phyloP scores from a whole-genome alignment of 352 stramenopile species.

The Pythium folliculosum region DNA sequence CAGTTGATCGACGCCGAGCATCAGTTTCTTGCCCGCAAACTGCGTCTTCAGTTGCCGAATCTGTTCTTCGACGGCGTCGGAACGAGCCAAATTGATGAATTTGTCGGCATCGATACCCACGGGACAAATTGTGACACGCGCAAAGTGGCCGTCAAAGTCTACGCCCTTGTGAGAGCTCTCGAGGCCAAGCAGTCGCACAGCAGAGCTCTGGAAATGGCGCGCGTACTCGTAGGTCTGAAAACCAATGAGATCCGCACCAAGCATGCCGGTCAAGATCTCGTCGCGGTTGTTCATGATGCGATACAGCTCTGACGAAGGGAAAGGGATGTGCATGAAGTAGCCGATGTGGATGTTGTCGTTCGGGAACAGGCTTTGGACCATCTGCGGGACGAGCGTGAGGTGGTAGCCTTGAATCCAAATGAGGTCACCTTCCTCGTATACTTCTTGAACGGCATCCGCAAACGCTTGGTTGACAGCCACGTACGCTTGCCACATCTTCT shows the following conservation, averaged over 20 bases:
- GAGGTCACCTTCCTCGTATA: slow-evolving; percentile 89
- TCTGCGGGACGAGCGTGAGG: slow-evolving; percentile 87
- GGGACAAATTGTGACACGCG: slow-evolving; percentile 83
- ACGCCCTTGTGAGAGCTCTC: slow-evolving; percentile 89
- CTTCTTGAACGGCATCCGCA: slow-evolving; percentile 82
- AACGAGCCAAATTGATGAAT: slow-evolving; percentile 66
- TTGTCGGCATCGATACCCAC: slow-evolving; percentile 87
- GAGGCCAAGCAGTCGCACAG: slow-evolving; percentile 81
- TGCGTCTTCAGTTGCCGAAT: slow-evolving; percentile 58
- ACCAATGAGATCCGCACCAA: slow-evolving; percentile 87
- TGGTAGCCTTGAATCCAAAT: slow-evolving; percentile 93
- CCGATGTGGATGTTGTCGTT: slow-evolving; percentile 90
- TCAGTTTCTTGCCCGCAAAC: slow-evolving; percentile 85
- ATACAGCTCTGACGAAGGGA: slow-evolving; percentile 89
- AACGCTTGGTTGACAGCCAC: slow-evolving; percentile 87
- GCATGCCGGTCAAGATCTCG: slow-evolving; percentile 85
- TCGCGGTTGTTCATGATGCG: slow-evolving; percentile 89
- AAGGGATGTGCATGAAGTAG: slow-evolving; percentile 91
- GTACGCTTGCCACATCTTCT: slow-evolving; percentile 91
- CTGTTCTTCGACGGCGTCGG: slow-evolving; percentile 64
- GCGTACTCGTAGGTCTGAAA: slow-evolving; percentile 93
- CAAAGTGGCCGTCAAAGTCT: slow-evolving; percentile 89
- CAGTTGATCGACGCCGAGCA: slow-evolving; percentile 82
- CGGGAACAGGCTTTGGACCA: slow-evolving; percentile 86
- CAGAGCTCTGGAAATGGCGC: slow-evolving; percentile 88